Evolutionary conservation across 2,329 filamentous ascomycete genomes (phyloP), one percentile per base, ranked within the genome.

Genomic region (Neofusicoccum umdonicola): DNA sequence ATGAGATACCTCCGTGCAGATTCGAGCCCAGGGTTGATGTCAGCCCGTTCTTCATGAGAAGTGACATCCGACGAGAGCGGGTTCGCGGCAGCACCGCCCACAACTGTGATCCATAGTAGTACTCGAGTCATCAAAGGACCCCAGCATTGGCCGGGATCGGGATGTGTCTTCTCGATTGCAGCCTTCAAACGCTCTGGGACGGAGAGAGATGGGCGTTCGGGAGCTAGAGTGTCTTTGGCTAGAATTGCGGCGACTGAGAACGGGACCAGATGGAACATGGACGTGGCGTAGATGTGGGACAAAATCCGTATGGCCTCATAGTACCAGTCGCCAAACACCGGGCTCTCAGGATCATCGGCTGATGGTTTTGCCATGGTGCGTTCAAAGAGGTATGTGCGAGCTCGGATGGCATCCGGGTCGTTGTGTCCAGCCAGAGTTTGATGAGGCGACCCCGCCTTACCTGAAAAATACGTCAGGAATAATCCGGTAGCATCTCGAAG

Each of bases 61-160:
- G 54, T 27, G 22, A 58, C 39, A 4, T 58, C 22, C 15, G 41
- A 58, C 6, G 54, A 37, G 22, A 58, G 27, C 8, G 54, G 54
- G 27, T 58, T 58, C 6, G 54, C 54, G 19, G 54, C 54, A 42
- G 54, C 54, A 4, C 54, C 54, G 15, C 54, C 54, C 17, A 58
- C 54, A n/a, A 58, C 39, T 3, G 39, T 17, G 12, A 44, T 44
- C 54, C 54, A 58, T 34, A 58, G n/a, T 9, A 58, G 15, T 8
- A 58, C 54, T 44, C 54, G 54, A 34, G 54, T 58, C 54, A 58
- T 58, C n/a, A 45, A 34, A 34, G 54, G 54, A 12, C 54, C 54
- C 54, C 54, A 58, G 39, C 54, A 58, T 15, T 17, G 27, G 22
- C 44, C 39, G 15, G 54, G 54, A 7, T 58, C 54, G 13, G 54